phyloP scores from a whole-genome alignment of 2,329 filamentous ascomycete genomes.

The Paraphoma chrysanthemicola region DNA sequence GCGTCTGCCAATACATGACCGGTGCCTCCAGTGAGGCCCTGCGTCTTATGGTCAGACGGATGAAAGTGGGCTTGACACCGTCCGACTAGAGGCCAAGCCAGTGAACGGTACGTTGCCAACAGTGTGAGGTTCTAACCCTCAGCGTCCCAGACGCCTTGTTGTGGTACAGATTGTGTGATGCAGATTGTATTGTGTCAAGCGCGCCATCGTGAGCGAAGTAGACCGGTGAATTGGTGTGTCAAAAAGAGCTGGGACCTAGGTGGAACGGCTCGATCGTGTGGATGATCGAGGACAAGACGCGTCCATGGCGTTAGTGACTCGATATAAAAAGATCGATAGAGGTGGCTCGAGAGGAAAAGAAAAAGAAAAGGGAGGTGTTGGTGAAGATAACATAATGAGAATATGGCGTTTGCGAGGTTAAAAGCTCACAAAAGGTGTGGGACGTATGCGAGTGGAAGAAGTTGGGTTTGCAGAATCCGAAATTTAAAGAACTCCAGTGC shows the following conservation, averaged over 20 bases:
- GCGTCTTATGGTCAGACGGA: slow-evolving; percentile 4
- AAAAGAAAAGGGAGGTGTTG: background rate
- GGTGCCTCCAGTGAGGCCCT: slow-evolving; percentile 1
- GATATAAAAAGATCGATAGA: background rate
- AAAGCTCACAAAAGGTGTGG: background rate
- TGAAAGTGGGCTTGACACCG: slow-evolving; percentile 7
- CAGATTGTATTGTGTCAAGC: background rate
- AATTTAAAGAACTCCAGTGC: slow-evolving; percentile 3
- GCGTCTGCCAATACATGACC: background rate
- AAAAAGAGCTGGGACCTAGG: background rate
- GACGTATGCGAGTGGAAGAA: slow-evolving; percentile 9
- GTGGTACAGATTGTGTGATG: background rate
- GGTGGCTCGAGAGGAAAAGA: slow-evolving; percentile 8
- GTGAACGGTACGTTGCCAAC: slow-evolving; percentile 13
- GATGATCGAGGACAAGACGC: background rate
- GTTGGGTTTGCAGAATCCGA: slow-evolving; percentile 5
- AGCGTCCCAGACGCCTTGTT: slow-evolving; percentile 8
- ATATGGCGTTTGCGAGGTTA: background rate
- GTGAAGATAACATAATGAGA: background rate
- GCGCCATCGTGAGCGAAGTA: background rate
- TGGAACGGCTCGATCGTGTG: background rate
- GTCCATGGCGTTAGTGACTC: background rate
- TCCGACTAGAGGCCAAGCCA: slow-evolving; percentile 13
- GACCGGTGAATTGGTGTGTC: background rate
- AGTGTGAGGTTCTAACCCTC: background rate